Evolutionary conservation across 1,284 basidiomycete genomes (phyloP), one percentile per base, ranked within the genome.

Genomic region (Trametes pubescens): DNA sequence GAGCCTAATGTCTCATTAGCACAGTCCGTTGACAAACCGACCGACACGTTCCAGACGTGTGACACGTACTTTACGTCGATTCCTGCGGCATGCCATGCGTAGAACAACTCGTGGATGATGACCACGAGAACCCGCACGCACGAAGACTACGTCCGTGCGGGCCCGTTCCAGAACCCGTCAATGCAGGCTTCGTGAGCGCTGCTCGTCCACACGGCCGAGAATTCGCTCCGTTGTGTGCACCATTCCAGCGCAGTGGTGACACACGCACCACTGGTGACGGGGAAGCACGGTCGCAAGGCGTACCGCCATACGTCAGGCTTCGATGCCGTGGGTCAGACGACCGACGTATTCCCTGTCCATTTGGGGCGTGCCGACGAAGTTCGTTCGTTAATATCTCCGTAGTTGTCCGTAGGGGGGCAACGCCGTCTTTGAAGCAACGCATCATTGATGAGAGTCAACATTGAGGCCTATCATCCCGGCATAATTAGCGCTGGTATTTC

Each of bases 371-470:
- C 40, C 49, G 26, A 29, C 29, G 51, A 18, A 38, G 24, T 55
- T n/a, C 34, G 26, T n/a, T 26, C 37, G 32, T n/a, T 7, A 24
- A 60, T 47, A 57, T 51, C 51, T 38, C 43, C 43, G 57, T 58
- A 55, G 61, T 65, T 38, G 21, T 14, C 49, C 32, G 49, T 51
- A 51, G 49, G n/a, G 37, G 53, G 52, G 44, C 64, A 57, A 46
- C 56, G 62, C 35, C 49, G 54, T 22, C 49, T 57, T 59, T 26
- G 52, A 37, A 57, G 58, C 62, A 61, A 58, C 54, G 34, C 59
- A 68, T 68, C 67, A 68, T 46, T 66, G 67, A 68, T 68, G 48
- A 57, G 35, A 24, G 37, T 18, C 29, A 52, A 34, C 53, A 44
- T 54, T 32, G 62, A 26, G 62, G 51, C 40, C 48, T 26, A 66